Conservation (phyloP, 345 rosid genomes). For the Citrus medica region DNA sequence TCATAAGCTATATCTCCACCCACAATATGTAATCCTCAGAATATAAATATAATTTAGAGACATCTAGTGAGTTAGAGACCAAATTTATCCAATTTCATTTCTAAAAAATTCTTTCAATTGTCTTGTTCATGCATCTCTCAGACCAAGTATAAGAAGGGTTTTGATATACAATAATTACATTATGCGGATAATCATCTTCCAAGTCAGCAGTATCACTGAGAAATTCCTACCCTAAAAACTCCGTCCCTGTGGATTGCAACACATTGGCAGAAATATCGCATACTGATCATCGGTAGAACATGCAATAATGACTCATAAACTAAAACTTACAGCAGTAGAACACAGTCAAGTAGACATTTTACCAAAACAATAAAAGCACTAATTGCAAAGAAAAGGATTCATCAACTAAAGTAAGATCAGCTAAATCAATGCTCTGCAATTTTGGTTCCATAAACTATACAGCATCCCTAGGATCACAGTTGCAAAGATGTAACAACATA, state of each 20-base stretch:
- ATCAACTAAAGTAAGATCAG: background rate
- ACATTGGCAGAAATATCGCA: background rate
- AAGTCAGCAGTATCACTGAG: background rate
- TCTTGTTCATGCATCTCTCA: background rate
- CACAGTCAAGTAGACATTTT: background rate
- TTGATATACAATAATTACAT: background rate
- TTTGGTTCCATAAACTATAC: background rate
- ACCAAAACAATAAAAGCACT: background rate
- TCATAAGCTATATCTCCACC: background rate
- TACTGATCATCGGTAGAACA: background rate
- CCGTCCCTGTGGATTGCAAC: background rate
- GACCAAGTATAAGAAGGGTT: background rate
- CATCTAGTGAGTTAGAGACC: background rate
- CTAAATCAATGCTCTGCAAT: background rate
- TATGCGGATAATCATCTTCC: background rate
- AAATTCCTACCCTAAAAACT: background rate
- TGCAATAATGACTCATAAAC: background rate
- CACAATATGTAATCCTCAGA: background rate
- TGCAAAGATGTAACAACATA: constrained; percentile 23
- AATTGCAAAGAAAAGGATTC: background rate
- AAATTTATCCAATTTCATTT: background rate
- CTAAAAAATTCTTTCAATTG: background rate
- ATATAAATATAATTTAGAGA: background rate
- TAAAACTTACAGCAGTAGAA: background rate
- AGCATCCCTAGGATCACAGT: background rate